phyloP scores from a whole-genome alignment of 2,329 filamentous ascomycete species.

The Calonectria naviculata region DNA sequence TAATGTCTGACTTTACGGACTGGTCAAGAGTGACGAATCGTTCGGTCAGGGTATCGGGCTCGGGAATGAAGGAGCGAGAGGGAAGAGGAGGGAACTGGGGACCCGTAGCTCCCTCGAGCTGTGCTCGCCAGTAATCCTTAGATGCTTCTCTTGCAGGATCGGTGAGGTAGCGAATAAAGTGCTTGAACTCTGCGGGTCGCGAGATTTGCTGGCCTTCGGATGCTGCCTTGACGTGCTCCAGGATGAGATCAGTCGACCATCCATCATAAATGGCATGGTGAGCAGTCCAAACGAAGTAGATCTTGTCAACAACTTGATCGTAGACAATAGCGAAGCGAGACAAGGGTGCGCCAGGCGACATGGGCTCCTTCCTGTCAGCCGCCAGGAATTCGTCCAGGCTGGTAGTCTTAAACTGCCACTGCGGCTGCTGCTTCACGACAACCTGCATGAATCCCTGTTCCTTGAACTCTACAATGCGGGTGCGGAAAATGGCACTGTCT shows the following conservation, averaged over 20 bases:
- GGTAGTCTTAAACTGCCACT: slow-evolving; percentile 43
- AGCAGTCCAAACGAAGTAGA: slow-evolving; percentile 44
- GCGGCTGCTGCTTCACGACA: slow-evolving; percentile 52
- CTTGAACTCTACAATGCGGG: slow-evolving; percentile 58
- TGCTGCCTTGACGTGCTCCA: slow-evolving; percentile 35
- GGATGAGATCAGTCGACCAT: slow-evolving; percentile 41
- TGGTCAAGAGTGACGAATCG: slow-evolving; percentile 34
- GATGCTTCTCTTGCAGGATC: slow-evolving; percentile 33
- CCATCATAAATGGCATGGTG: slow-evolving; percentile 48
- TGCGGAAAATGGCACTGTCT: slow-evolving; percentile 55
- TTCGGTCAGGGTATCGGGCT: slow-evolving; percentile 32
- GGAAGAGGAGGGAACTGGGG: slow-evolving; percentile 39
- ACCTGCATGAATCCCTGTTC: slow-evolving; percentile 55
- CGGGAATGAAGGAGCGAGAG: slow-evolving; percentile 37
- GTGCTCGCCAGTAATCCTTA: slow-evolving; percentile 36
- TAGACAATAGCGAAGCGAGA: slow-evolving; percentile 54
- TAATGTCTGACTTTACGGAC: slow-evolving; percentile 31
- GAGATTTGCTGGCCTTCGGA: slow-evolving; percentile 31
- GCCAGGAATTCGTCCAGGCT: slow-evolving; percentile 52
- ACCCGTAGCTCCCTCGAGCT: slow-evolving; percentile 36
- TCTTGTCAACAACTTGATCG: slow-evolving; percentile 39
- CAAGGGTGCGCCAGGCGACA: slow-evolving; percentile 54
- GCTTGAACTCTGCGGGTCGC: slow-evolving; percentile 39
- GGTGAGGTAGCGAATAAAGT: slow-evolving; percentile 36
- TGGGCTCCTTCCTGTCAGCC: slow-evolving; percentile 50